Evolutionary conservation across 2,329 filamentous ascomycete genomes (phyloP).

Genomic region (Hypoxylon rubiginosum): DNA sequence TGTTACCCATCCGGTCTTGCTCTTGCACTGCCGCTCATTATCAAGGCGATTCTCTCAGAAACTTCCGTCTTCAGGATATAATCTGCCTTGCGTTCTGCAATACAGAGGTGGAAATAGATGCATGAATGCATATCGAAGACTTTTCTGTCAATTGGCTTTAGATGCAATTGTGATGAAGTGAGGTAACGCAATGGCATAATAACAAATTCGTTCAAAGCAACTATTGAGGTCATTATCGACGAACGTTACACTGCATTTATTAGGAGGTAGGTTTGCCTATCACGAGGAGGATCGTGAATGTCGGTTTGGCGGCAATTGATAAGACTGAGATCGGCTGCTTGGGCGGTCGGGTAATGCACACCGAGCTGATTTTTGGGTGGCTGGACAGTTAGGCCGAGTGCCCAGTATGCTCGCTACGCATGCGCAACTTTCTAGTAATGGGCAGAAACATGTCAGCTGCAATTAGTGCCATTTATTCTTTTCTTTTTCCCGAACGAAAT

Average conservation of each 20-base stretch:
- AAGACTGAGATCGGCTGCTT: neutral
- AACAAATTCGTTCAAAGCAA: no score
- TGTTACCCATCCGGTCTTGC: neutral
- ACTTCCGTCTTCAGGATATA: neutral
- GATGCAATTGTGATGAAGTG: no score
- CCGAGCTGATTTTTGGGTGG: neutral
- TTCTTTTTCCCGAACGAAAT: neutral
- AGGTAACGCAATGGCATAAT: no score
- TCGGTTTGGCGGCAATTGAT: neutral
- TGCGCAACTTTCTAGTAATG: conserved; percentile 13
- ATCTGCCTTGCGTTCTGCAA: no score
- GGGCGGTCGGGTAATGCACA: neutral
- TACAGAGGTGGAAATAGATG: no score
- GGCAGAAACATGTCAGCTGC: conserved; percentile 9
- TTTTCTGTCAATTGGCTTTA: no score
- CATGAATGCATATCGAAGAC: no score
- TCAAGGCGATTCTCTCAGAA: neutral
- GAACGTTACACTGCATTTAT: neutral
- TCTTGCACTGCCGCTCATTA: neutral
- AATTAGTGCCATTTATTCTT: neutral
- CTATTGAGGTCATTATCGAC: neutral
- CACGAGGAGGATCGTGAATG: neutral
- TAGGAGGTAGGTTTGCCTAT: neutral
- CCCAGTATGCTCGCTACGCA: neutral
- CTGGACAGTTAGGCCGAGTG: neutral